Percentiles rank a stretch among this genome's conserved stretches.
Evolutionary conservation across 176 grass and related monocot species (phyloP).

Genomic region (Juncus inflexus): DNA sequence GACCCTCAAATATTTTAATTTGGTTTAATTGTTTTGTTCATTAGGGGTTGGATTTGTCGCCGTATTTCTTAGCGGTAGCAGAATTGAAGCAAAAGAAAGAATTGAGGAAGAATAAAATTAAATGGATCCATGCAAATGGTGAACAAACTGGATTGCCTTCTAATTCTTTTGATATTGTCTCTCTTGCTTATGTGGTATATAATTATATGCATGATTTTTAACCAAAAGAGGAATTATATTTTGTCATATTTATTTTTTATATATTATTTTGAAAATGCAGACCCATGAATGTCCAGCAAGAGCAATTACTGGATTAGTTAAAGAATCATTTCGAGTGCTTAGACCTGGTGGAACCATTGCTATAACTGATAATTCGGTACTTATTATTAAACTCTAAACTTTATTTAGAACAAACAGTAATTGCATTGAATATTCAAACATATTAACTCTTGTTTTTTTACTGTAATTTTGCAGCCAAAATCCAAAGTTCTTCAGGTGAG

Average conservation of each 20-base stretch:
- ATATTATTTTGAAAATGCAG: conserved; percentile 33
- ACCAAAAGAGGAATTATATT: not conserved
- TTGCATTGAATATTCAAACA: not conserved
- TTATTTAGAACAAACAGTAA: not conserved
- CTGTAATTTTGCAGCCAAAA: conserved; percentile 45
- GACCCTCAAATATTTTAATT: conserved; percentile 4
- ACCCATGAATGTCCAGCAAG: conserved; percentile 74
- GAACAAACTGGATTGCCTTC: conserved; percentile 60
- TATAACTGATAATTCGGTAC: conserved; percentile 79
- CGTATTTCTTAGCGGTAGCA: conserved; percentile 72
- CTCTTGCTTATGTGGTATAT: conserved; percentile 76
- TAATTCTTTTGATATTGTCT: conserved; percentile 69
- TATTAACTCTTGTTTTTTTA: conserved; percentile 20
- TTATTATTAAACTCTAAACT: not conserved
- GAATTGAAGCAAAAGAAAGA: conserved; percentile 61
- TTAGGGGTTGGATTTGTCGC: conserved; percentile 77
- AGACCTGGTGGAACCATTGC: conserved; percentile 67
- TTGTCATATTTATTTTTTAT: not conserved
- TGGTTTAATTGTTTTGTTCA: not conserved
- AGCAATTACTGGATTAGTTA: conserved; percentile 51
- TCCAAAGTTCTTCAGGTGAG: conserved; percentile 84
- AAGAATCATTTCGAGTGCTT: conserved; percentile 65
- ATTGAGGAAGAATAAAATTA: conserved; percentile 43
- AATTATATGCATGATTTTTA: too few species aligned
- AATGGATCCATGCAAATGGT: conserved; percentile 82